Percentiles rank a stretch among this genome's conserved stretches.
These are phyloP conservation scores for Singerocomus inundabilis DNA, from an alignment of 1,284 basidiomycete genomes.

Conservation along the genomic window DNA sequence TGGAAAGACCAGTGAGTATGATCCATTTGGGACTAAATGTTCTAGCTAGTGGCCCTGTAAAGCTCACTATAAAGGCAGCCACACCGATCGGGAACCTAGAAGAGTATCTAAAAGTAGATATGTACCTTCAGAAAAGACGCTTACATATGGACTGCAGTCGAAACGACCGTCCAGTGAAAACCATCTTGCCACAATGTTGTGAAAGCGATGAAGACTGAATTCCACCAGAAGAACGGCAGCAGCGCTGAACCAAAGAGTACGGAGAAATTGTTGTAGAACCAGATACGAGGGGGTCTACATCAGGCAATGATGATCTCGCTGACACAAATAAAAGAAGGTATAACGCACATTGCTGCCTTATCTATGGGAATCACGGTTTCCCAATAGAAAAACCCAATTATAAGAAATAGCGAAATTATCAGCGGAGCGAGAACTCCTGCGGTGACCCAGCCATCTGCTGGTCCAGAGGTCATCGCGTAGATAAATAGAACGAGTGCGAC, in stretches of 20 bases:
- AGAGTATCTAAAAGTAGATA: conserved; percentile 9
- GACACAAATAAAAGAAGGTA: background rate
- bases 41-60: conserved; percentile 41
- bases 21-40: conserved; percentile 43
- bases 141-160: conserved; percentile 36
- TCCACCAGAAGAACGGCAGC: conserved; percentile 42
- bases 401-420: conserved; percentile 37
- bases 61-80: conserved; percentile 36
- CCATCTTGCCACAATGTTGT: conserved; percentile 38
- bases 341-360: conserved; percentile 36
- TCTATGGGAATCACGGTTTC: conserved; percentile 35
- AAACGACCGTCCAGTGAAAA: conserved; percentile 35
- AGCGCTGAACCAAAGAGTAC: conserved; percentile 38
- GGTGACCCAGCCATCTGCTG: conserved; percentile 38
- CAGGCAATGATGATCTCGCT: conserved; percentile 2
- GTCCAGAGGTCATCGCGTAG: conserved; percentile 41
- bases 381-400: conserved; percentile 39
- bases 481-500: conserved; percentile 40
- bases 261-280: conserved; percentile 41
- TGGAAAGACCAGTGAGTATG: conserved; percentile 40
- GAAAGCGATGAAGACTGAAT: conserved; percentile 30
- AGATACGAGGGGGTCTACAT: conserved; percentile 38
- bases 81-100: conserved; percentile 44
- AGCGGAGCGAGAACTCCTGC: conserved; percentile 36
- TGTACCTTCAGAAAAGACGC: background rate